These are phyloP conservation scores for Plectosphaerella sp. DNA, from an alignment of 2,329 filamentous ascomycete genomes.

Conservation along the genomic window DNA sequence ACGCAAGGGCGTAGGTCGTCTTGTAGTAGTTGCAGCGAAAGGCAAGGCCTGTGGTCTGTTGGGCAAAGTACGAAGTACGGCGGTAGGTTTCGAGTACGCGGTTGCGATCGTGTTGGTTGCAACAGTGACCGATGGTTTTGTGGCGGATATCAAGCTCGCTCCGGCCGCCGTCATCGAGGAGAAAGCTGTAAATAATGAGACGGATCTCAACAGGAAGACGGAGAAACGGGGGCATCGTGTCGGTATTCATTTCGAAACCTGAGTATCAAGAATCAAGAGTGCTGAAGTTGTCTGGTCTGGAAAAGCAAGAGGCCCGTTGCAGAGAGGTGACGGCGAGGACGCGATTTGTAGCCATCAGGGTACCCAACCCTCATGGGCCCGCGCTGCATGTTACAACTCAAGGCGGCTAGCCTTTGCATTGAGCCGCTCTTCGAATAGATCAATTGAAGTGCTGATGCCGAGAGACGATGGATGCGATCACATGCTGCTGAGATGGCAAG, in stretches of 20 bases:
- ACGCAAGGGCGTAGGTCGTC: conserved; percentile 51
- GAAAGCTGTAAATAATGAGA: conserved; percentile 36
- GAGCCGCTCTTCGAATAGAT: no score
- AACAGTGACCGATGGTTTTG: conserved; percentile 17
- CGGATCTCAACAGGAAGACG: conserved; percentile 35
- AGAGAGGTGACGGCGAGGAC: no score
- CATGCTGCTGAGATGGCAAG: no score
- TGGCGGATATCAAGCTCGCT: conserved; percentile 35
- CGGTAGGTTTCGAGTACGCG: conserved; percentile 6
- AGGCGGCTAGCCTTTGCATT: no score
- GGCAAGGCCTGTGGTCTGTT: conserved; percentile 24
- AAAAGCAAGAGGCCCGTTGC: no score
- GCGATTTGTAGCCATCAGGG: no score
- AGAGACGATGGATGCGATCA: no score
- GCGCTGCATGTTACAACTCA: no score
- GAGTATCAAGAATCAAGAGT: no score
- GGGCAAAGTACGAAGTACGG: conserved; percentile 34
- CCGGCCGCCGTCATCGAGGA: conserved; percentile 35
- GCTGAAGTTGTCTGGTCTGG: no score
- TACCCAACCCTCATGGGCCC: no score
- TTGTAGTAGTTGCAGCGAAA: conserved; percentile 35
- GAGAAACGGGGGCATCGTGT: conserved; percentile 12
- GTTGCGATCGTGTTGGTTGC: not conserved
- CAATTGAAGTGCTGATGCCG: no score
- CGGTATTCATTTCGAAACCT: not conserved